phyloP scores from a whole-genome alignment of 202 grass and related monocot genomes.

The Cymbopogon flexuosus region DNA sequence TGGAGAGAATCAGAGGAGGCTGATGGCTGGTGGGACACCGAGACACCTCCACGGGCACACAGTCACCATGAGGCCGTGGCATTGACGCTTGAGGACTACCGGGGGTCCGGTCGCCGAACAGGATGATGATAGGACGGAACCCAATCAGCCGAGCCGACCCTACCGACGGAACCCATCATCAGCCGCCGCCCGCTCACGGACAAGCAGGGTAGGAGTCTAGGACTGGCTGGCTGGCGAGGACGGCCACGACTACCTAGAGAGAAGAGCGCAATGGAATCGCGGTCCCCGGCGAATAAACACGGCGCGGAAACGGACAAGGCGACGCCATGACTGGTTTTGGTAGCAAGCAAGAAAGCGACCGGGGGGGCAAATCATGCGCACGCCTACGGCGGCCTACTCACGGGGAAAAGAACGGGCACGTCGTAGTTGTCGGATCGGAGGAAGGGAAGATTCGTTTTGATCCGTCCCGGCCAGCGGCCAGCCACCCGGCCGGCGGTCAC shows the following conservation, averaged over 20 bases:
- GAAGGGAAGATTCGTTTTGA: not conserved
- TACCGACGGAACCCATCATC: not conserved
- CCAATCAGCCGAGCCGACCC: not conserved
- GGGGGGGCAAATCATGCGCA: not conserved
- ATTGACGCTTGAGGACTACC: not conserved
- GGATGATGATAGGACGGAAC: not conserved
- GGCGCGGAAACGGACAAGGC: conserved; percentile 1
- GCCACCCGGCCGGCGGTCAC: not conserved
- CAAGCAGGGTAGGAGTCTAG: not conserved
- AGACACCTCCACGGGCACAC: not conserved
- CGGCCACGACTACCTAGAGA: not conserved
- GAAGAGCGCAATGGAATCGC: not conserved
- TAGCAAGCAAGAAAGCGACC: not conserved
- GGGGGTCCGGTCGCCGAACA: not conserved
- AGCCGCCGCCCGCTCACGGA: not conserved
- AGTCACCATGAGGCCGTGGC: not conserved
- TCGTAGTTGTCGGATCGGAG: not conserved
- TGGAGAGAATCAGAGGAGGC: not conserved
- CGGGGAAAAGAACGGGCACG: not conserved
- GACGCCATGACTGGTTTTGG: not conserved
- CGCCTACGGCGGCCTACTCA: too few relatives aligned
- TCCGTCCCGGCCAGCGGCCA: not conserved
- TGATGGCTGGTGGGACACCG: not conserved
- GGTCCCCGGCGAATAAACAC: not conserved
- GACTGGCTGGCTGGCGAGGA: not conserved